Evolutionary conservation across 1,284 basidiomycete species (phyloP), one percentile per base, ranked within the genome.

Genomic region (Malassezia restricta): DNA sequence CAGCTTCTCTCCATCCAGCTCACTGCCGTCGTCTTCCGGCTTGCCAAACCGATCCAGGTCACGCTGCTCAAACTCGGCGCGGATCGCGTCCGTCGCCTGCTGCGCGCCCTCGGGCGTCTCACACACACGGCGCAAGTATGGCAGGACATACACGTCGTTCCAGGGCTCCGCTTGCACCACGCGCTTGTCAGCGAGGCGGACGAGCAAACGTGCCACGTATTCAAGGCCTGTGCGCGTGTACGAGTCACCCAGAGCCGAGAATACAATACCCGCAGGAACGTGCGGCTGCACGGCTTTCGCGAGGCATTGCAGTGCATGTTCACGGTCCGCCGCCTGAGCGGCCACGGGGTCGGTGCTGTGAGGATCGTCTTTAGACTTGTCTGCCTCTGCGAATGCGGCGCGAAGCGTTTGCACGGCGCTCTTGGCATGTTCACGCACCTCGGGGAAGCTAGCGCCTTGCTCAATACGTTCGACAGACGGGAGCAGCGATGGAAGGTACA

Each of bases 381-480:
- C 52, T 48, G 59, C 62, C 42, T 49, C 56, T 51, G 33, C 62
- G 37, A 63, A 59, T 38, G 51, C 66, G 24, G 57, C 57, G n/a
- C 51, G 52, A 28, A 61, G 49, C 56, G 77, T 71, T 24, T 63
- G 58, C 38, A 62, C 56, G 5, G 68, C 70, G 47, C 61, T 64
- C 55, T 61, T 59, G 43, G 66, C 70, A 52, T 67, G 65, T 47
- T 67, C 68, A 37, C 70, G 65, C 6, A 86, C 86, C 77, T 98
- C 92, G 56, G 92, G 92, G 80, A 98, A 98, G 39, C 89, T 87
- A 47, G 92, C 92, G 17, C 85, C 82, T 57, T 82, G 83, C 15
- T 87, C 86, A 62, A 98, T 90, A 73, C 85, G 86, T 73, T 88
- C 82, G 29, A 96, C 90, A 61, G 90, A 89, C 37, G 89, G 86